phyloP scores from a whole-genome alignment of 192 early-diverging fungal genomes.

The Coemansia sp. region DNA sequence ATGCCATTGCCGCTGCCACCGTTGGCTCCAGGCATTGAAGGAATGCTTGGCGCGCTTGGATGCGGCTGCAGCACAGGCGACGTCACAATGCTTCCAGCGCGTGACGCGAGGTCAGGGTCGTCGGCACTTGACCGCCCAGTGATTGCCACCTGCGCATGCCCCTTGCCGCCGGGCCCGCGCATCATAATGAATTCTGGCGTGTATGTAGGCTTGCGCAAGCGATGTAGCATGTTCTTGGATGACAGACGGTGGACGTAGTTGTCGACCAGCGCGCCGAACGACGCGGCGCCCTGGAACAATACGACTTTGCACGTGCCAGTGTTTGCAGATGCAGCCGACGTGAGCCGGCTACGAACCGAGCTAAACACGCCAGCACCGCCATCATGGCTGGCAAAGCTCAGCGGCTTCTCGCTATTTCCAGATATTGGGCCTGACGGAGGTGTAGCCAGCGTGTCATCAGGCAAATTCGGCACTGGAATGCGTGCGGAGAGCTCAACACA shows the following conservation, averaged over 20 bases:
- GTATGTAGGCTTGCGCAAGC: conserved; percentile 61
- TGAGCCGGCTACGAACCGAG: conserved; percentile 54
- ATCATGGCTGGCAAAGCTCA: conserved; percentile 46
- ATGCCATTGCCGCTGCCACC: conserved; percentile 1
- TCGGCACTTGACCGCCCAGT: conserved; percentile 42
- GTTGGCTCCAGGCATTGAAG: conserved; percentile 14
- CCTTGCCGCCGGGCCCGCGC: conserved; percentile 86
- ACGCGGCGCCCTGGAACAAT: conserved; percentile 91
- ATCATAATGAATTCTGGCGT: conserved; percentile 93
- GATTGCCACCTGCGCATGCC: conserved; percentile 76
- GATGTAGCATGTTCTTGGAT: conserved; percentile 62
- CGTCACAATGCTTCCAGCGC: conserved; percentile 35
- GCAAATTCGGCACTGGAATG: conserved; percentile 57
- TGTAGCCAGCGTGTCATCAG: conserved; percentile 34
- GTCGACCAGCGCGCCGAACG: conserved; percentile 77
- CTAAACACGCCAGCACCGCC: conserved; percentile 28
- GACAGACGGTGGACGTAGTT: conserved; percentile 75
- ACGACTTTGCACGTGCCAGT: conserved; percentile 63
- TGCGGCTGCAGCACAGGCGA: conserved; percentile 53
- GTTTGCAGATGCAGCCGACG: conserved; percentile 48
- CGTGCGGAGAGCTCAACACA: conserved; percentile 86
- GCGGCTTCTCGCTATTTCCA: conserved; percentile 37
- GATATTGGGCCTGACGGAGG: conserved; percentile 21
- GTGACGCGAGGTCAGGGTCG: conserved; percentile 37
- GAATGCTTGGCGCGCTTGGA: conserved; percentile 19